A percentile compares a stretch with the other conserved stretches of the same genome.
Conservation (phyloP, 1,284 basidiomycete genomes). For the Apiotrichum gamsii region DNA sequence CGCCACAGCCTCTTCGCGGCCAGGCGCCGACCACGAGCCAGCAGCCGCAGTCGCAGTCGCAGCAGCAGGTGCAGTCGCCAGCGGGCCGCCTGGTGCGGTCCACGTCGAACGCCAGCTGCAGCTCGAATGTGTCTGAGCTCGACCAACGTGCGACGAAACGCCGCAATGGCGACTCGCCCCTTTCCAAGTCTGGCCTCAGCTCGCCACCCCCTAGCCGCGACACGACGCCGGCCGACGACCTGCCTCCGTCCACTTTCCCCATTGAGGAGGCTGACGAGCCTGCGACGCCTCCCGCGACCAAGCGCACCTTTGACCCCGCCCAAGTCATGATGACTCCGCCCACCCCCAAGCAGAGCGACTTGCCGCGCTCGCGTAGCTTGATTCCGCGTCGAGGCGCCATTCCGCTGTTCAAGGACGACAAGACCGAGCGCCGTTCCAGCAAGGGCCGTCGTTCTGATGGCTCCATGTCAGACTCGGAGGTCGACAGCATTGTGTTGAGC, state of each 20-base stretch:
- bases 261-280: conserved; percentile 11
- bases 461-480: conserved; percentile 3
- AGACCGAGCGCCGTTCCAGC: background rate
- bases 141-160: conserved; percentile 18
- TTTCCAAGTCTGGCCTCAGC: conserved; percentile 16
- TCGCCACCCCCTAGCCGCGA: conserved; percentile 26
- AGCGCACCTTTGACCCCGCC: background rate
- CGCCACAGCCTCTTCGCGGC: background rate
- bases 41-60: no score
- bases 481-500: no score
- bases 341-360: background rate
- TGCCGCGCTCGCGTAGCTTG: conserved; percentile 2
- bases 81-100: conserved; percentile 7
- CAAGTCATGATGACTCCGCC: background rate
- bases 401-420: conserved; percentile 1
- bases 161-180: conserved; percentile 8
- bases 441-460: background rate
- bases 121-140: conserved; percentile 15
- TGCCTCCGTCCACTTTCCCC: background rate
- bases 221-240: conserved; percentile 7
- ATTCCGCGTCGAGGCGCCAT: conserved; percentile 6
- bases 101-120: conserved; percentile 14
- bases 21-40: background rate
- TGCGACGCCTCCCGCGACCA: background rate
- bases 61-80: background rate